These are phyloP conservation scores for Saksenaea vasiformis DNA, from an alignment of 371 early-diverging fungal genomes.

Conservation along the genomic window DNA sequence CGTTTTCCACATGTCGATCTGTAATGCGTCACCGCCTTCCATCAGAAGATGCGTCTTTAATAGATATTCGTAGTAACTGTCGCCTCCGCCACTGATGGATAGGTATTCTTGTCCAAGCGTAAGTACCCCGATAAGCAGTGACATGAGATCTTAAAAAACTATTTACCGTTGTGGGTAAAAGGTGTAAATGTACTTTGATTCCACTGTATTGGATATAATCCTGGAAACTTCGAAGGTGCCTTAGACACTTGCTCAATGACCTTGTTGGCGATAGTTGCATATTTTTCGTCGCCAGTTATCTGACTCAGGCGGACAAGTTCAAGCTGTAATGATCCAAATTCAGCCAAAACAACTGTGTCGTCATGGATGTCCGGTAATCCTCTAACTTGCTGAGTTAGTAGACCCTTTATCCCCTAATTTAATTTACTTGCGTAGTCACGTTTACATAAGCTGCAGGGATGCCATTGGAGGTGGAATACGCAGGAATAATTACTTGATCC, in stretches of 20 bases:
- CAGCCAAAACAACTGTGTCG: constrained; percentile 68
- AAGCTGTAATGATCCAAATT: constrained; percentile 85
- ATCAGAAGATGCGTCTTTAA: constrained; percentile 68
- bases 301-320: constrained; percentile 85
- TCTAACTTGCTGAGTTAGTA: constrained; percentile 16
- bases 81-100: constrained; percentile 67
- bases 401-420: neutral
- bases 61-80: constrained; percentile 90
- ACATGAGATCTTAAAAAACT: neutral
- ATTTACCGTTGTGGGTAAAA: constrained; percentile 29
- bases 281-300: constrained; percentile 71
- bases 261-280: constrained; percentile 64
- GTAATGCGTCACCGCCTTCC: constrained; percentile 51
- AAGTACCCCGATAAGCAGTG: too few relatives aligned
- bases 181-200: constrained; percentile 28
- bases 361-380: constrained; percentile 16
- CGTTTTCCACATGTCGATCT: constrained; percentile 42
- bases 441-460: constrained; percentile 80
- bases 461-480: constrained; percentile 60
- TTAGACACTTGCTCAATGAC: constrained; percentile 61
- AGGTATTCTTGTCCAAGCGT: constrained; percentile 36
- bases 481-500: constrained; percentile 43
- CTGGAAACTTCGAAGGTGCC: constrained; percentile 55
- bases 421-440: constrained; percentile 29
- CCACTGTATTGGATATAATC: constrained; percentile 75